Evolutionary conservation across 371 early-diverging fungal genomes (phyloP).

Genomic region (Basidiobolus meristosporus): DNA sequence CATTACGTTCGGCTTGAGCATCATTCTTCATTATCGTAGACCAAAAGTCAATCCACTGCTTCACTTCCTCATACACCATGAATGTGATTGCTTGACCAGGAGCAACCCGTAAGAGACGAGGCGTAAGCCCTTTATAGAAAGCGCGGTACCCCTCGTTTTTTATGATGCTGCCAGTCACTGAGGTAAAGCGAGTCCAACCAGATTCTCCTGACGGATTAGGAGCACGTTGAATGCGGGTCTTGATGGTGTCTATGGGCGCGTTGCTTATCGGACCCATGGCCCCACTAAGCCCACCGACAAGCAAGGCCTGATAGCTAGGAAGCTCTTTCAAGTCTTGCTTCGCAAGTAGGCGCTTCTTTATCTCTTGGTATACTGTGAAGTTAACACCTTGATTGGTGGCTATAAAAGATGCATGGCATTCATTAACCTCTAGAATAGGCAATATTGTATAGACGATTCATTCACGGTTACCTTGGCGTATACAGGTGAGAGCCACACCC

Average conservation of each 20-base stretch:
- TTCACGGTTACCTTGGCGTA: slow-evolving; percentile 68
- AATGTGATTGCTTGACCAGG: slow-evolving; percentile 78
- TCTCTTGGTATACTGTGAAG: slow-evolving; percentile 89
- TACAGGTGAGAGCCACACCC: slow-evolving; percentile 84
- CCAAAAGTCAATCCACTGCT: slow-evolving; percentile 56
- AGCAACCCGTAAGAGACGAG: slow-evolving; percentile 78
- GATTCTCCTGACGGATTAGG: slow-evolving; percentile 38
- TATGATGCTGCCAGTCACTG: slow-evolving; percentile 47
- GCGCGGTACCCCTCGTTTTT: slow-evolving; percentile 83
- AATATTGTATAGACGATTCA: background rate
- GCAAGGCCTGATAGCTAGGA: slow-evolving; percentile 79
- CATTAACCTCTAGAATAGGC: background rate
- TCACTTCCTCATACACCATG: slow-evolving; percentile 73
- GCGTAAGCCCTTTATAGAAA: slow-evolving; percentile 92
- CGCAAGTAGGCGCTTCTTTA: slow-evolving; percentile 48
- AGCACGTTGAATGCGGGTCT: slow-evolving; percentile 89
- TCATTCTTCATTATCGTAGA: too few species aligned
- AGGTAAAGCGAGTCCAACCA: slow-evolving; percentile 63
- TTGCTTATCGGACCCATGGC: slow-evolving; percentile 94
- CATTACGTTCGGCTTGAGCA: too few species aligned
- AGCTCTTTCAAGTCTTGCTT: slow-evolving; percentile 47
- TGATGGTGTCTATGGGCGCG: slow-evolving; percentile 95
- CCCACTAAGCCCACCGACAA: slow-evolving; percentile 86
- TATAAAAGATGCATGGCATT: too few species aligned
- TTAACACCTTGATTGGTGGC: slow-evolving; percentile 97